Evolutionary conservation across 768 basidiomycete species (phyloP).

Genomic region (Mrakia blollopis): DNA sequence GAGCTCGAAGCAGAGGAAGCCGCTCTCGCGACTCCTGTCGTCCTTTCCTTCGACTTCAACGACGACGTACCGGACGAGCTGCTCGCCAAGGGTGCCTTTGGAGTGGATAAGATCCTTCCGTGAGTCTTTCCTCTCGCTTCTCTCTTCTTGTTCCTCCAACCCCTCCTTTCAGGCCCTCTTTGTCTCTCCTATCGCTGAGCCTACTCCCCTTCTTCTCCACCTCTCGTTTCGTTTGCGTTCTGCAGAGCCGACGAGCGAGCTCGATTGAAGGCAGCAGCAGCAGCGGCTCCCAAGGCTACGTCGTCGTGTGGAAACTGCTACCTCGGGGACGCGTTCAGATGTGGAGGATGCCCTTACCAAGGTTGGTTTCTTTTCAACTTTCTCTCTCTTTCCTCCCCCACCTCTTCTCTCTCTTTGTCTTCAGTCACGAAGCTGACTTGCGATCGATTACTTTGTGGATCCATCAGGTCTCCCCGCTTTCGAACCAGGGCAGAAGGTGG

Average conservation of each 20-base stretch:
- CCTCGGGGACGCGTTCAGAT: constrained; percentile 95
- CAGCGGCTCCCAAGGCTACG: constrained; percentile 55
- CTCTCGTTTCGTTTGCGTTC: not conserved
- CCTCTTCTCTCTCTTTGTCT: not conserved
- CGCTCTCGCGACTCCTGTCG: constrained; percentile 2
- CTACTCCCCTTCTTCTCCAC: too few species aligned
- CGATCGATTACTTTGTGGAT: not conserved
- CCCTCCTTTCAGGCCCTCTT: not conserved
- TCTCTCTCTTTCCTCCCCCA: not conserved
- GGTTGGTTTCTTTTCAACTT: constrained; percentile 57
- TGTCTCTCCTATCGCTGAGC: not conserved
- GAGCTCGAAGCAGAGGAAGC: constrained; percentile 83
- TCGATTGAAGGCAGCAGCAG: constrained; percentile 29
- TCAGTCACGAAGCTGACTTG: not conserved
- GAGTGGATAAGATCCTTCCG: constrained; percentile 21
- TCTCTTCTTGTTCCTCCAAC: too few species aligned
- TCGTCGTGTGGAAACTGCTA: constrained; percentile 98
- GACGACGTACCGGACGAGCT: constrained; percentile 44
- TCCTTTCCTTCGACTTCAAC: constrained; percentile 64
- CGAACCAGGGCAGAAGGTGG: constrained; percentile 96
- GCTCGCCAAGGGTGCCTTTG: constrained; percentile 20
- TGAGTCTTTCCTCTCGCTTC: not conserved
- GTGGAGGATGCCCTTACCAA: constrained; percentile 89
- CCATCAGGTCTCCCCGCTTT: constrained; percentile 84
- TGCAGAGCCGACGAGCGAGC: constrained; percentile 22